These are phyloP conservation scores for Papiliotrema terrestris DNA, from an alignment of 1,284 basidiomycete species.

Conservation along the genomic window DNA sequence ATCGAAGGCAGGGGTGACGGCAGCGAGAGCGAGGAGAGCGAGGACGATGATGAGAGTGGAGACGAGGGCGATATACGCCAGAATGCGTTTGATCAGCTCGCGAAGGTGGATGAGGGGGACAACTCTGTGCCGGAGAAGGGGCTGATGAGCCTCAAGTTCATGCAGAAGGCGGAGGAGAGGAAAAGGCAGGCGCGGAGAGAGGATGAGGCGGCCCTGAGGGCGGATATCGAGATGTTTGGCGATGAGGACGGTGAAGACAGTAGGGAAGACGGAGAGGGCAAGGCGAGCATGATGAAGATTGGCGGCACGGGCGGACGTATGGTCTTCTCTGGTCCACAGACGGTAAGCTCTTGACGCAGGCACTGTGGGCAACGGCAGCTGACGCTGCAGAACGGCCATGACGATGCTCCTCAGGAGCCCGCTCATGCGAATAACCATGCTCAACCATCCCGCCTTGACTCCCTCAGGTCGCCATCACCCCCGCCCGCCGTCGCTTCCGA, in stretches of 20 bases:
- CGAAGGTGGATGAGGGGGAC: constrained; percentile 48
- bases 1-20: constrained; percentile 56
- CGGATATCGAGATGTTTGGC: constrained; percentile 58
- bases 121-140: constrained; percentile 55
- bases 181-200: constrained; percentile 59
- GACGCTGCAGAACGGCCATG: not conserved
- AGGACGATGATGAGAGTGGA: constrained; percentile 30
- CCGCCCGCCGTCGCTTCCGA: constrained; percentile 14
- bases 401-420: not conserved
- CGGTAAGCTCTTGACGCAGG: constrained; percentile 4
- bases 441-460: not conserved
- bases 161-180: constrained; percentile 79
- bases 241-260: constrained; percentile 44
- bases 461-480: not conserved
- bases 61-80: constrained; percentile 61
- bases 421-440: not conserved
- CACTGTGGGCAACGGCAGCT: not conserved
- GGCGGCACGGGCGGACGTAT: constrained; percentile 52
- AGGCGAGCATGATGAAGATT: constrained; percentile 40
- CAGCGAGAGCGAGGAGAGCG: constrained; percentile 53
- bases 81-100: constrained; percentile 70
- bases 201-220: constrained; percentile 65
- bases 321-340: constrained; percentile 48
- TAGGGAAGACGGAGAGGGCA: constrained; percentile 50
- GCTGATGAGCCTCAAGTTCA: constrained; percentile 90